Percentiles rank a stretch among this genome's conserved stretches.
phyloP scores from a whole-genome alignment of 2,329 filamentous ascomycete genomes.

The Purpureocillium lavendulum region DNA sequence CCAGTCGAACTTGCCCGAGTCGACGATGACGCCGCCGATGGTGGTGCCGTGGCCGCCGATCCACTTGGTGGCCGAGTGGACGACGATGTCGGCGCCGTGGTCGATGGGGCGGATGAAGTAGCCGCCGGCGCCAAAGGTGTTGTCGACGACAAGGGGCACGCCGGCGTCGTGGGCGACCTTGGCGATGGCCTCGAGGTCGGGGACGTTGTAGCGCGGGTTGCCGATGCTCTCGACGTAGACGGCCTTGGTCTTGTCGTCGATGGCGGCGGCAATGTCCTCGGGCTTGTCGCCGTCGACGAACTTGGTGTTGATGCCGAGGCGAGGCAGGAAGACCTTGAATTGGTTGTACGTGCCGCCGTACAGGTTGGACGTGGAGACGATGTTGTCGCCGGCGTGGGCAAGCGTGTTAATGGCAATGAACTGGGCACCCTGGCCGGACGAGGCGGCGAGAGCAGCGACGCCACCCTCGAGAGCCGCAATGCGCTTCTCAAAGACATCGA shows the following conservation, averaged over 20 bases:
- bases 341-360: slow-evolving; percentile 98
- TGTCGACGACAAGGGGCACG: slow-evolving; percentile 69
- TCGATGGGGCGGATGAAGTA: slow-evolving; percentile 83
- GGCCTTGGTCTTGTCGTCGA: slow-evolving; percentile 90
- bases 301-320: slow-evolving; percentile 82
- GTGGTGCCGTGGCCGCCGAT: slow-evolving; percentile 94
- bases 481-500: slow-evolving; percentile 93
- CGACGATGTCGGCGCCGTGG: slow-evolving; percentile 86
- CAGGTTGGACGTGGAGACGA: slow-evolving; percentile 80
- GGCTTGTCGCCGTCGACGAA: slow-evolving; percentile 76
- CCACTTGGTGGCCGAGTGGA: slow-evolving; percentile 95
- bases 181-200: slow-evolving; percentile 80
- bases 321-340: slow-evolving; percentile 81
- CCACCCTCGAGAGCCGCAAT: slow-evolving; percentile 94
- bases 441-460: slow-evolving; percentile 72
- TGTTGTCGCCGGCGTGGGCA: slow-evolving; percentile 86
- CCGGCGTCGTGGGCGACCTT: slow-evolving; percentile 66
- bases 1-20: slow-evolving; percentile 93
- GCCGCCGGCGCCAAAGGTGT: slow-evolving; percentile 90
- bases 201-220: slow-evolving; percentile 89
- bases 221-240: slow-evolving; percentile 89
- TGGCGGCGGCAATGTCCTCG: slow-evolving; percentile 70
- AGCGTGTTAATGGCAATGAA: slow-evolving; percentile 83
- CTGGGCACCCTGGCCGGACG: slow-evolving; percentile 84
- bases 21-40: slow-evolving; percentile 77